Percentiles rank a stretch among this genome's conserved stretches.
These are phyloP conservation scores for Podospora comata DNA, from an alignment of 495 filamentous ascomycete genomes.

Conservation along the genomic window DNA sequence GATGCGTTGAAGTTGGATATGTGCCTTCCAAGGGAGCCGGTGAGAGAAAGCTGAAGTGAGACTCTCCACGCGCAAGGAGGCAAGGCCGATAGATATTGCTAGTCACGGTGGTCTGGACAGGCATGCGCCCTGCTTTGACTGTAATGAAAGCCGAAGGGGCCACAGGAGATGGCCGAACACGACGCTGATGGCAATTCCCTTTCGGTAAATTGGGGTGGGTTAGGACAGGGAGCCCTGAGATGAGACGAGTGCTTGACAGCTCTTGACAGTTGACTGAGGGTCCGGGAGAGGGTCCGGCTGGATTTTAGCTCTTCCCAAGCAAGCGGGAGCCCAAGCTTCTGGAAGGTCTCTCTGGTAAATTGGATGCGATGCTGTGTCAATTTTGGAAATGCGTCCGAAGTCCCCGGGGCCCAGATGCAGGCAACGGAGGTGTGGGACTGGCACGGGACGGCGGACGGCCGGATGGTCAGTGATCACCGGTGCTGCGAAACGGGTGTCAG, in stretches of 20 bases:
- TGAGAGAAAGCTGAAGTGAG: constrained; percentile 12
- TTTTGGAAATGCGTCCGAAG: constrained; percentile 1
- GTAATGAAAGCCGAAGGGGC: constrained; percentile 17
- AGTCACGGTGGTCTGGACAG: constrained; percentile 10
- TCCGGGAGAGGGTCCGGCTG: constrained; percentile 8
- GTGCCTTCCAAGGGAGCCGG: constrained; percentile 6
- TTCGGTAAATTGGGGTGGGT: constrained; percentile 18
- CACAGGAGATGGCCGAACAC: constrained; percentile 13
- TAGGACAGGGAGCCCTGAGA: constrained; percentile 14
- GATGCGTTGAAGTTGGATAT: constrained; percentile 3
- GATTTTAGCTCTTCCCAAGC: constrained; percentile 6
- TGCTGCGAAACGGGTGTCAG: constrained; percentile 18
- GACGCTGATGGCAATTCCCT: constrained; percentile 19
- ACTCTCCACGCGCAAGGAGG: constrained; percentile 7
- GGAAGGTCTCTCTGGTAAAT: constrained; percentile 1
- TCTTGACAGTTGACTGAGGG: constrained; percentile 7
- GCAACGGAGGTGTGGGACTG: constrained; percentile 18
- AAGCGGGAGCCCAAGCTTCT: constrained; percentile 2
- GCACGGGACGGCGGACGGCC: constrained; percentile 9
- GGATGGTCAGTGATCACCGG: constrained; percentile 19
- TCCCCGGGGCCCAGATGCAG: constrained; percentile 12
- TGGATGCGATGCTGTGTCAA: background rate
- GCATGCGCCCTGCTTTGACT: constrained; percentile 19
- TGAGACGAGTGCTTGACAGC: constrained; percentile 19
- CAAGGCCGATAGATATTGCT: background rate